Conservation (phyloP, 2,329 filamentous ascomycete species). For the Myotisia sp. region DNA sequence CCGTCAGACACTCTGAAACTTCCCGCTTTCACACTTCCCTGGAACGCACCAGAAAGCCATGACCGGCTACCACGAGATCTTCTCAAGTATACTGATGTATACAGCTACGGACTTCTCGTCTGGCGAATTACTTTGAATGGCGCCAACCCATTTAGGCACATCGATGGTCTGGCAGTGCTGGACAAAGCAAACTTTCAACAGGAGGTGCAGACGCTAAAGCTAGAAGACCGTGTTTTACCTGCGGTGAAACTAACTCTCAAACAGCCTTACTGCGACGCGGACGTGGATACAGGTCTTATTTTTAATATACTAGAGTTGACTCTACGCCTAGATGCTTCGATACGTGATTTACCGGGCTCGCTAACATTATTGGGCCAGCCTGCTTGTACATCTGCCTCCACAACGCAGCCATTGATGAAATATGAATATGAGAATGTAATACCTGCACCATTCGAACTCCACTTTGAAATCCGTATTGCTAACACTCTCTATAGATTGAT, state of each 20-base stretch:
- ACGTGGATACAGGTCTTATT: neutral
- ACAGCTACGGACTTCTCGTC: neutral
- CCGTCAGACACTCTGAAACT: neutral
- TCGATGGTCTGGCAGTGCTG: neutral
- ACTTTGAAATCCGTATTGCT: neutral
- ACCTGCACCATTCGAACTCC: neutral
- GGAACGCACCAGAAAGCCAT: neutral
- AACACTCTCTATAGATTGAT: neutral
- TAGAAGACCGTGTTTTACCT: neutral
- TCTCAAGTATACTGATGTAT: neutral
- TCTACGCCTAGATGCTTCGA: neutral
- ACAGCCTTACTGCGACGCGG: neutral
- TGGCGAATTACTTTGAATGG: neutral
- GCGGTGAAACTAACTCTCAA: neutral
- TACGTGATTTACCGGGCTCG: neutral
- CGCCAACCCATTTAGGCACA: neutral
- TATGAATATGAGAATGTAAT: slow-evolving; percentile 1
- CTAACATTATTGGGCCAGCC: neutral
- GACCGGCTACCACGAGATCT: neutral
- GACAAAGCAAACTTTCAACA: neutral
- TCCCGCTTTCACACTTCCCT: neutral
- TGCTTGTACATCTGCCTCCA: neutral
- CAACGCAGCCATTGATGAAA: neutral
- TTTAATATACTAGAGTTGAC: slow-evolving; percentile 1
- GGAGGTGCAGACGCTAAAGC: neutral